Base-by-base conservation (phyloP, 495 filamentous ascomycete genomes). In the Trichocladium uniseriatum region DNA sequence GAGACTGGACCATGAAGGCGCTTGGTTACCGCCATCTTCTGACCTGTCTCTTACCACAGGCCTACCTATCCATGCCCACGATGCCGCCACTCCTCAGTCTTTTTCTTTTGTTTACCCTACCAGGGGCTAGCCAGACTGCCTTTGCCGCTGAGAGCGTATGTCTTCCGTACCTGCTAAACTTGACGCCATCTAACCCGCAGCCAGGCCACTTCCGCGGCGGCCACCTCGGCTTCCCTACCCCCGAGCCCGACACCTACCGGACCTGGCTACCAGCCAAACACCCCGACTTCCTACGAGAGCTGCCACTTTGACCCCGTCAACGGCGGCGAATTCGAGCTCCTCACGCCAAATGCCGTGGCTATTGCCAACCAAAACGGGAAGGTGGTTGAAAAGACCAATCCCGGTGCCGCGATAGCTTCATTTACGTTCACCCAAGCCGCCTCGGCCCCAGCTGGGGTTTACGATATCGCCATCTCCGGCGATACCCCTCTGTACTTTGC, bases 291-390 rank as follows among this genome's bases (percentile, higher is more conserved):
- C 2, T 55, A 55, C 15, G 31, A 11, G 13, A 21, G 9, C 5
- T 55, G 46, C 37, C 35, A 24, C 16, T 55, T 50, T 36, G 47
- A 55, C 16, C 47, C 52, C 2, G 27, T 20, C 18, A 14, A n/a
- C 15, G 52, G 34, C 8, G 36, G 15, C 11, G 5, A 4, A 13
- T 55, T 55, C n/a, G 47, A 55, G 7, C 40, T 55, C 0, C 47
- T 55, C 4, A 24, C 14, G 1, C 52, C 52, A 0, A 55, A 55
- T 21, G 40, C 27, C 35, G 27, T 39, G 5, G 13, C 28, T 19
- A 40, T 50, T 11, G 9, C 45, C 32, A 42, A 50, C 37, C n/a
- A 34, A 22, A 29, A 45, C 15, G 32, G 35, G 18, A 54, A 50
- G 21, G 32, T 32, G 0, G 51, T 36, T 21, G 43, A 53, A 31